Conservation (phyloP, 1,284 basidiomycete species). For the Cystobasidium slooffiae region DNA sequence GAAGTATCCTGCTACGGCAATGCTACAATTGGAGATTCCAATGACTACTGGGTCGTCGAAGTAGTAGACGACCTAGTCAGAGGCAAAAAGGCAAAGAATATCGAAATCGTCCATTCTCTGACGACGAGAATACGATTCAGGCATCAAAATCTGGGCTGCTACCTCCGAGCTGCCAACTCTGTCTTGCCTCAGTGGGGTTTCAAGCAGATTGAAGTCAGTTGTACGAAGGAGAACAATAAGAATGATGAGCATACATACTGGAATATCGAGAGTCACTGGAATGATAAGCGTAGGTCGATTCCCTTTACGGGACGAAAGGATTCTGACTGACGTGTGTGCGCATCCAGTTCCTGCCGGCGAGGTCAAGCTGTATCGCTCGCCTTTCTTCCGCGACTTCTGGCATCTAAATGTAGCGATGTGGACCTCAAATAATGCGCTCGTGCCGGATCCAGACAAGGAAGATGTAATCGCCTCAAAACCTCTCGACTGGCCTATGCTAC, state of each 20-base stretch:
- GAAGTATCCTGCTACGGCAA: constrained; percentile 96
- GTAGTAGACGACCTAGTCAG: constrained; percentile 85
- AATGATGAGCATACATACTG: constrained; percentile 88
- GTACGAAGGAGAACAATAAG: constrained; percentile 84
- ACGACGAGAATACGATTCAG: constrained; percentile 86
- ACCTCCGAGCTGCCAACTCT: constrained; percentile 85
- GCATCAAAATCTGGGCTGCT: constrained; percentile 79
- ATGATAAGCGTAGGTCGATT: constrained; percentile 74
- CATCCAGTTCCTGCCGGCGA: constrained; percentile 77
- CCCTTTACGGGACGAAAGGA: too few species aligned
- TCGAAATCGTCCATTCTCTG: constrained; percentile 77
- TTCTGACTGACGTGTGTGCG: not conserved
- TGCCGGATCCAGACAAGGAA: constrained; percentile 97
- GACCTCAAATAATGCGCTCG: constrained; percentile 97
- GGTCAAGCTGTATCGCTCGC: constrained; percentile 80
- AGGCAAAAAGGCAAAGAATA: constrained; percentile 63
- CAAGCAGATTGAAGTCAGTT: constrained; percentile 96
- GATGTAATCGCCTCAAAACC: constrained; percentile 93
- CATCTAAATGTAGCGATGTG: constrained; percentile 99
- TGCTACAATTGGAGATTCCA: constrained; percentile 76
- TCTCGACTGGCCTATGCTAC: constrained; percentile 90
- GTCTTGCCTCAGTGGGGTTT: constrained; percentile 97
- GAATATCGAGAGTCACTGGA: constrained; percentile 98
- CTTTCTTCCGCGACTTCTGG: constrained; percentile 96
- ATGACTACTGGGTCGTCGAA: constrained; percentile 93